These are phyloP conservation scores for Vaccinium corymbosum DNA, from an alignment of 148 eudicot genomes.

Conservation along the genomic window DNA sequence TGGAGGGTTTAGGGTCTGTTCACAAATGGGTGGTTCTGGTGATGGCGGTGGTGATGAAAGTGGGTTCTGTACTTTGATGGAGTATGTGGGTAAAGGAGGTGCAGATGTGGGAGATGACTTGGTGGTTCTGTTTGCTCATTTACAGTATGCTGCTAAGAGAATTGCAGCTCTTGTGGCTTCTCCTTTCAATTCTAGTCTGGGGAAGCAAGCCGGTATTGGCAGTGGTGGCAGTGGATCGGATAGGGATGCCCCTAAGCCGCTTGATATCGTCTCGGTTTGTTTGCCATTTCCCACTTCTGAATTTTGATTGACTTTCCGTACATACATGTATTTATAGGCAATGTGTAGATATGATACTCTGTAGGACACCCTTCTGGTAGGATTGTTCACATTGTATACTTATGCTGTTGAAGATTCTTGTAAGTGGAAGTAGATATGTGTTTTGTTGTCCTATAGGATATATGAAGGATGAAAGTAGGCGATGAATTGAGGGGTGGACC, in stretches of 20 bases:
- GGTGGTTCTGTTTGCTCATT: conserved; percentile 63
- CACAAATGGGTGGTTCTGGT: conserved; percentile 27
- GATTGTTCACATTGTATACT: neutral
- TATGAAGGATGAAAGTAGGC: neutral
- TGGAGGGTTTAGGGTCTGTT: conserved; percentile 36
- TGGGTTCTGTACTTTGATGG: conserved; percentile 54
- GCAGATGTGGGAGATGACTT: conserved; percentile 76
- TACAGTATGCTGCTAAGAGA: conserved; percentile 80
- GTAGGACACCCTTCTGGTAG: neutral
- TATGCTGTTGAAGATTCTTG: neutral
- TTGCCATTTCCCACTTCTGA: neutral
- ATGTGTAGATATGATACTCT: neutral
- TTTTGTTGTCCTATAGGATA: neutral
- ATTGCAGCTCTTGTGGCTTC: conserved; percentile 92
- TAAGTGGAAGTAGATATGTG: neutral
- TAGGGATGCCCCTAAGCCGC: conserved; percentile 90
- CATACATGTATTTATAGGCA: neutral
- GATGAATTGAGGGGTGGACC: neutral
- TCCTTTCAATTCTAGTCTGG: conserved; percentile 56
- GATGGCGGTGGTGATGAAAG: conserved; percentile 10
- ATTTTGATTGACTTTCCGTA: neutral
- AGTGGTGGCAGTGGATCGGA: conserved; percentile 30
- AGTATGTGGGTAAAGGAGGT: conserved; percentile 66
- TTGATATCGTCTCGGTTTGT: conserved; percentile 78
- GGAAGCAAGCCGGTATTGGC: conserved; percentile 23